These are phyloP conservation scores for Pyrus hybrid DNA, from an alignment of 331 rosid species.

Conservation along the genomic window DNA sequence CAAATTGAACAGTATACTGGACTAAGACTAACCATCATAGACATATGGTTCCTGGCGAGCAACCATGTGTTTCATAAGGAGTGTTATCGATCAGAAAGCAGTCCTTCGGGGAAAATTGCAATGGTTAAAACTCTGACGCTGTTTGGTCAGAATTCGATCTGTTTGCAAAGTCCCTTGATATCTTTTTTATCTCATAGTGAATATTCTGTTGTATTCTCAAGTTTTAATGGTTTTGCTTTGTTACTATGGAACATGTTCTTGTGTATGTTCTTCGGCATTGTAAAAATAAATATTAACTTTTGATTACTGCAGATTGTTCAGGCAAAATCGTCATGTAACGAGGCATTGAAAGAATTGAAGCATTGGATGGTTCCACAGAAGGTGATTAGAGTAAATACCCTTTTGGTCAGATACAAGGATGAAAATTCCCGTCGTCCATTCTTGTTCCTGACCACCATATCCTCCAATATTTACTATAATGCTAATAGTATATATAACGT, in stretches of 20 bases:
- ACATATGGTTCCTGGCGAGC: no score
- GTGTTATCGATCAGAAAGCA: no score
- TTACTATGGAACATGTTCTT: neutral
- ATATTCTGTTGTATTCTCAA: no score
- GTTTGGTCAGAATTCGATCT: no score
- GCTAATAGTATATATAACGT: no score
- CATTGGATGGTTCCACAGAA: slow-evolving; percentile 70
- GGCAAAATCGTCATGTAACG: slow-evolving; percentile 46
- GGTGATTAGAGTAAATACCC: slow-evolving; percentile 22
- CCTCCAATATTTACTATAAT: neutral
- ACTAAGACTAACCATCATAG: no score
- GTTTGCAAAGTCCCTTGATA: no score
- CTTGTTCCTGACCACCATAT: neutral
- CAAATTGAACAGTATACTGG: no score
- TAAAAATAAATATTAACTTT: neutral
- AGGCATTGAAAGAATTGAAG: slow-evolving; percentile 51
- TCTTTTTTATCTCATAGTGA: neutral
- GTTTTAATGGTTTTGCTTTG: no score
- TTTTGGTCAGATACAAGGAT: neutral
- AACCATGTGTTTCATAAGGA: no score
- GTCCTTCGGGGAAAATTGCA: no score
- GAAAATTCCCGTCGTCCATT: neutral
- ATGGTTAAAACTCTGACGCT: no score
- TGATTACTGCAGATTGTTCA: slow-evolving; percentile 46
- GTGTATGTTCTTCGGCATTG: neutral